Base-by-base conservation (phyloP, 2,329 filamentous ascomycete species). In the Fusarium sp. region DNA sequence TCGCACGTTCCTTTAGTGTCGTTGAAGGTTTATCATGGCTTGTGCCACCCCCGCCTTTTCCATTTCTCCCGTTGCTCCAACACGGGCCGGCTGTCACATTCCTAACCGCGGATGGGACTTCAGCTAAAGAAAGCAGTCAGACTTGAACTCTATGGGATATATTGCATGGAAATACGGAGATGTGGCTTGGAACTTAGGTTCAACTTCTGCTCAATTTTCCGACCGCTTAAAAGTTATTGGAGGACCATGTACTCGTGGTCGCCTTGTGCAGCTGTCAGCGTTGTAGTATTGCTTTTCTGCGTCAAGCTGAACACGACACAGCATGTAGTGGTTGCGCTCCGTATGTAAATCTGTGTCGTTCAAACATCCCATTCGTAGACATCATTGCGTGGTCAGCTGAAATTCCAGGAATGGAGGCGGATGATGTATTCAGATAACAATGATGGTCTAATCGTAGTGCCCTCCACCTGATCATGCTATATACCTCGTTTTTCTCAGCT, bases 31-130 rank as follows among this genome's bases (percentile, higher is more conserved):
- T 44, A 11, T 33, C 28, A 15, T 54, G n/a, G 28, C 58, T 44
- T 22, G 41, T 24, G 35, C 54, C 61, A 60, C 42, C 61, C 60
- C 61, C 54, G 54, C 60, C 26, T 41, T 48, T 48, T 35, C 8
- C 35, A 26, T 48, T 48, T 48, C 26, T 48, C 26, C 38, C 20
- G 36, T 38, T 28, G 15, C 28, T 63, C 18, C 42, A 12, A 36
- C 35, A 35, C 22, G n/a, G 28, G 35, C 36, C 20, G 15, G 22
- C 24, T 26, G 42, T 63, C 54, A 63, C 42, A 63, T 63, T 63
- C 61, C 61, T 58, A 8, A 17, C 13, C 7, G n/a, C 14, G 10
- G 33, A 36, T 4, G 20, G 6, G 22, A 18, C 36, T 56, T 44
- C 38, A 44, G 20, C 22, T 18, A 24, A 31, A 44, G 26, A 45